Base-by-base conservation (phyloP, 2,329 filamentous ascomycete species). In the Daldinia eschscholtzii region DNA sequence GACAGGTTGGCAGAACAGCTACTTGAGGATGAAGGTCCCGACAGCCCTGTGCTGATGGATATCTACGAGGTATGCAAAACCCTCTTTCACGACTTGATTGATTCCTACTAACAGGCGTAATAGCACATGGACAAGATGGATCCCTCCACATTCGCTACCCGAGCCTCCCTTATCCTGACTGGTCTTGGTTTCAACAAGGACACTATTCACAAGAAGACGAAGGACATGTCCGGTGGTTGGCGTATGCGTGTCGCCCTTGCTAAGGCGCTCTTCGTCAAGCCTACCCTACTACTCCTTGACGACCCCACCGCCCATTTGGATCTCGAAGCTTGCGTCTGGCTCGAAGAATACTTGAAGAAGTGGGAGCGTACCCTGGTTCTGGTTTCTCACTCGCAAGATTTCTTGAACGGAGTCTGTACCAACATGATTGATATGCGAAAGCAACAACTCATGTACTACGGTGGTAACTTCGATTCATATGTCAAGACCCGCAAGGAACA, bases 221-320 rank as follows among this genome's bases (percentile, higher is more conserved):
- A 98, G 89, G 97, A 99, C 82, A 99, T 99, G 97, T 99, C 96
- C 74, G 96, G 96, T 93, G 96, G 96, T 77, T 99, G 96, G 96
- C 91, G 95, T 87, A 99, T 99, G 96, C 93, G 97, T 88, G 96
- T 99, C 67, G 96, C 96, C 65, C 91, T 99, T 69, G 96, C 88
- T 80, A 98, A 98, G 87, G 96, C 96, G 65, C 91, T 99, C 60
- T 99, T 99, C 86, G 95, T 99, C 84, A 97, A 97, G 88, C 96
- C 97, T 39, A 96, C 94, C 18, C 88, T 99, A 65, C 90, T 99
- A 57, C 88, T 99, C 74, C 94, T 99, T 77, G 96, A 99, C 81
- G 96, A 99, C 86, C 96, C 96, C 48, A 99, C 96, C 73, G 96
- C 96, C 79, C 96, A 99, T 89, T 92, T 99, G 89, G 96, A 99